A percentile compares a stretch with the other conserved stretches of the same genome.
Conservation (phyloP, 2,329 filamentous ascomycete genomes). For the Penicillium sp. region DNA sequence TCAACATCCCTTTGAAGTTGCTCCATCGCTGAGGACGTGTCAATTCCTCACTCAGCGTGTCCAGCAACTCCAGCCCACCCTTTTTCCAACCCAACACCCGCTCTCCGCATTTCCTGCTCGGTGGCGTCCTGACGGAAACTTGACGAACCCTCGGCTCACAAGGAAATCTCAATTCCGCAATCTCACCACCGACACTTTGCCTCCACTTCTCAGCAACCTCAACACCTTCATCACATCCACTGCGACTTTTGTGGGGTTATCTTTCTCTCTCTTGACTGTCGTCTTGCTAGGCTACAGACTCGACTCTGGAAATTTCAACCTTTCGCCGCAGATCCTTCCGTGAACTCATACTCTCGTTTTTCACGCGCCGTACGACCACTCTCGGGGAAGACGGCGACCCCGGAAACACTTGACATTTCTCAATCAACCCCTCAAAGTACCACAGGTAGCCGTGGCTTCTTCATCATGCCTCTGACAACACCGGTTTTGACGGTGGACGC, state of each 20-base stretch:
- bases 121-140: conserved; percentile 14
- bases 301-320: conserved; percentile 7
- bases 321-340: conserved; percentile 12
- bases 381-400: conserved; percentile 41
- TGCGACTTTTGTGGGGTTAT: conserved; percentile 10
- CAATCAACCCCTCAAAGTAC: background rate
- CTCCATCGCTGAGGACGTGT: conserved; percentile 5
- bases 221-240: conserved; percentile 1
- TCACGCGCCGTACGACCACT: conserved; percentile 39
- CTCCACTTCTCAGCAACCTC: conserved; percentile 4
- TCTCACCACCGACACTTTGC: conserved; percentile 1
- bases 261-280: conserved; percentile 15
- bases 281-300: conserved; percentile 12
- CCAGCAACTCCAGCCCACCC: conserved; percentile 6
- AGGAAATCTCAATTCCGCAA: conserved; percentile 1
- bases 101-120: conserved; percentile 14
- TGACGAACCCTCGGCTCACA: conserved; percentile 9
- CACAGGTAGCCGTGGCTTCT: conserved; percentile 19
- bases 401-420: conserved; percentile 23
- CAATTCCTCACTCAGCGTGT: conserved; percentile 19
- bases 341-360: conserved; percentile 16
- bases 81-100: background rate
- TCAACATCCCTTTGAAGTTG: conserved; percentile 1
- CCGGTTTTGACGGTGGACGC: conserved; percentile 89
- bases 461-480: conserved; percentile 75